Evolutionary conservation across 1,284 basidiomycete species (phyloP), one percentile per base, ranked within the genome.

Genomic region (Malassezia psittaci): DNA sequence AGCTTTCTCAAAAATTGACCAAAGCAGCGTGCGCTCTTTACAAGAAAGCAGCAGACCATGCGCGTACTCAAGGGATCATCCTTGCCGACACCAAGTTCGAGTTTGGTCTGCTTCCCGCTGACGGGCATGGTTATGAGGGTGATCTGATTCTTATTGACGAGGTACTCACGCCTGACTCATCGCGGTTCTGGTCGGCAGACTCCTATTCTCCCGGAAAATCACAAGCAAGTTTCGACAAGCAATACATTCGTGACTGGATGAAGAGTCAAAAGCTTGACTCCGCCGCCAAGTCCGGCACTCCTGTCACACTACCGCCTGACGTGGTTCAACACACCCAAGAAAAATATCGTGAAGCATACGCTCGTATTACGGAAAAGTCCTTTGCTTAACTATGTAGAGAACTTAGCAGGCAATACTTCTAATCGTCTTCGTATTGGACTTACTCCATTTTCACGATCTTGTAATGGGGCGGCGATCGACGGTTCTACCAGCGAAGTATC

Each of bases 171-270:
- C 91, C 93, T 6, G 94, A 98, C 77, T 94, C 90, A 19, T 96
- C 90, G 16, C 83, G 93, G 39, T 99, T 96, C 79, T 98, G 94
- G 93, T 85, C 89, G 1, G 79, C 83, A 0, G 80, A 79, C 12
- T 81, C 78, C 2, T 98, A 94, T 77, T 76, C 78, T 38, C 79
- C 83, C 2, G 93, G 93, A 9, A 79, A 81, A 53, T 74, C 83
- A 0, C 93, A 96, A 77, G 82, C 84, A 18, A 90, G 88, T 68
- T 98, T 94, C 69, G 94, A 98, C 77, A 98, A 99, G 79, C 93
- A 99, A 77, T 96, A 87, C 72, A 78, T 98, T 43, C 80, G 94
- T 36, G 90, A 96, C 75, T 90, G 90, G 86, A 60, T 74, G 52
- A 73, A 66, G 52, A 53, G 57, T 1, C 57, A 68, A 13, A 64